Percentiles rank a stretch among this genome's conserved stretches.
phyloP scores from a whole-genome alignment of 208 protist species.

The Trypanosoma avium region DNA sequence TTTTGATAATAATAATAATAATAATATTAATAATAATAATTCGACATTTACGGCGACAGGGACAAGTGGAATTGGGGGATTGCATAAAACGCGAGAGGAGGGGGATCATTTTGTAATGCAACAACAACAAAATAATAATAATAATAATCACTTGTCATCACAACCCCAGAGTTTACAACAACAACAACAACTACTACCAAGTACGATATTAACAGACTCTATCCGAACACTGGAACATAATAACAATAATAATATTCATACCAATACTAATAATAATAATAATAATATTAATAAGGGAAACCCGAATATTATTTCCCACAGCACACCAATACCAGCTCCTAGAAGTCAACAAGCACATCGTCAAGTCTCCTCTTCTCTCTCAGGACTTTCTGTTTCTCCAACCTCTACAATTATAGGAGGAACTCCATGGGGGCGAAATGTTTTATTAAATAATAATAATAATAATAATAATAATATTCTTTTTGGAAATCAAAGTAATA shows the following conservation, averaged over 20 bases:
- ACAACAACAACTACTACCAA: slow-evolving; percentile 3
- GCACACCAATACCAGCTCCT: slow-evolving; percentile 27
- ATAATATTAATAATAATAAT: slow-evolving; percentile 11
- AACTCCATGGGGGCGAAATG: slow-evolving; percentile 16
- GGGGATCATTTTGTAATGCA: not conserved
- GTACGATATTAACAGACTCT: not conserved
- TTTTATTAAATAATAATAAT: not conserved
- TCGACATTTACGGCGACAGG: no score
- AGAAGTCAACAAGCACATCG: slow-evolving; percentile 27
- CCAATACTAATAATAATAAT: no score
- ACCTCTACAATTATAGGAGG: no score
- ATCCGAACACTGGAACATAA: slow-evolving; percentile 13
- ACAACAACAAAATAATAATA: not conserved
- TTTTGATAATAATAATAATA: slow-evolving; percentile 32
- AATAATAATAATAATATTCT: no score
- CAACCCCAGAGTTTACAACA: not conserved
- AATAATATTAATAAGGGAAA: no score
- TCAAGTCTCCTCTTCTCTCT: not conserved
- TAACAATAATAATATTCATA: no score
- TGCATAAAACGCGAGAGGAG: slow-evolving; percentile 5
- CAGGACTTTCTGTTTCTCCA: no score
- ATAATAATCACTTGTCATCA: no score
- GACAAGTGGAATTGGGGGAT: no score
- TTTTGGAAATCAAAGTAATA: not conserved
- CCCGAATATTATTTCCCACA: slow-evolving; percentile 7